A percentile compares a stretch with the other conserved stretches of the same genome.
Conservation (phyloP, 2,329 filamentous ascomycete genomes). For the Triangularia verruculosa region DNA sequence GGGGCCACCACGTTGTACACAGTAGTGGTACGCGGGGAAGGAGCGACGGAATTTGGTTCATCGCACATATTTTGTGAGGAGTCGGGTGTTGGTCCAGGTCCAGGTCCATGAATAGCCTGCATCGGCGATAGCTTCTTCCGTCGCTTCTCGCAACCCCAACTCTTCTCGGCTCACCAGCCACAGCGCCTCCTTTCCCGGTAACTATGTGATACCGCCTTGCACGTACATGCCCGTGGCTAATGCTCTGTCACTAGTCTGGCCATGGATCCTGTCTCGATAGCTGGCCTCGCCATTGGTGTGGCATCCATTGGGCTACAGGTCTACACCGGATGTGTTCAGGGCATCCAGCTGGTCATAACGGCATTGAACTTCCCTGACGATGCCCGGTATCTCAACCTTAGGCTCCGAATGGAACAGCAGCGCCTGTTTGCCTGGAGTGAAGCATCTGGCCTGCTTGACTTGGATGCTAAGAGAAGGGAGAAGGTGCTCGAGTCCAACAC, state of each 20-base stretch:
- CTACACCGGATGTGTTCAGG: conserved; percentile 47
- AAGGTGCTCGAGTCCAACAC: conserved; percentile 46
- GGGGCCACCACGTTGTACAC: neutral
- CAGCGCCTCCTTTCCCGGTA: neutral
- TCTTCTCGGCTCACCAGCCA: neutral
- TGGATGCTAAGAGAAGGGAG: conserved; percentile 40
- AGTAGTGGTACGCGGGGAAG: neutral
- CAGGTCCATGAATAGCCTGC: too few species aligned
- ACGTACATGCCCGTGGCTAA: neutral
- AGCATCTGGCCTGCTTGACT: conserved; percentile 46
- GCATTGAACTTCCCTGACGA: conserved; percentile 48
- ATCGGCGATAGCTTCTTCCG: neutral
- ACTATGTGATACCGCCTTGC: neutral
- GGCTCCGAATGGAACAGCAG: conserved; percentile 50
- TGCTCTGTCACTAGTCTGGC: neutral
- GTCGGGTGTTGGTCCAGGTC: neutral
- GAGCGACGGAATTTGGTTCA: neutral
- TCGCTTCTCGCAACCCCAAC: neutral
- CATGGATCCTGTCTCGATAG: conserved; percentile 45
- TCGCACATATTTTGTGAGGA: neutral
- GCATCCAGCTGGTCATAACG: conserved; percentile 47
- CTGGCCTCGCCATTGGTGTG: conserved; percentile 44
- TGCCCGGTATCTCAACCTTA: conserved; percentile 46
- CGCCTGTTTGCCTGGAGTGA: conserved; percentile 50
- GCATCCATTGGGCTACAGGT: conserved; percentile 46